Percentiles rank a stretch among this genome's conserved stretches.
Conservation (phyloP, 2,329 filamentous ascomycete species). For the Colletotrichum eremochloae region DNA sequence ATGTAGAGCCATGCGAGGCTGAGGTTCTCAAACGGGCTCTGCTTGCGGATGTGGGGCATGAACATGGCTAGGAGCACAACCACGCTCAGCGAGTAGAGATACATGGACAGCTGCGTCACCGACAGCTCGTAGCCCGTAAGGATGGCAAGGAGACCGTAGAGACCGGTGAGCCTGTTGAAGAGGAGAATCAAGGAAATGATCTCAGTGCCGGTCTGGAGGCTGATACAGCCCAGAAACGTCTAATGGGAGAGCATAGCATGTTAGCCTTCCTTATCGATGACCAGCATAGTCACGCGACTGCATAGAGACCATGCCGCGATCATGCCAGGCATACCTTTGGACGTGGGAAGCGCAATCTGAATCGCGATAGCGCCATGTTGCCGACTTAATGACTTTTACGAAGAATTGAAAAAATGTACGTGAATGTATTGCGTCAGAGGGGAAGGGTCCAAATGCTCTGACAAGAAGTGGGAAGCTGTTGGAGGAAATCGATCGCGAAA, state of each 20-base stretch:
- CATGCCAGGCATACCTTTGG: conserved; percentile 45
- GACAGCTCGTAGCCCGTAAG: conserved; percentile 89
- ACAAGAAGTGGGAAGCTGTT: conserved; percentile 15
- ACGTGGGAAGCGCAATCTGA: conserved; percentile 47
- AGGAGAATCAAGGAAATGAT: conserved; percentile 86
- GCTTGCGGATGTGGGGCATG: conserved; percentile 83
- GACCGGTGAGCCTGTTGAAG: conserved; percentile 91
- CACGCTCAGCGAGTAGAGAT: conserved; percentile 85
- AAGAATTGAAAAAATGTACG: background rate
- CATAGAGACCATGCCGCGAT: background rate
- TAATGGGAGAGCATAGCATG: conserved; percentile 53
- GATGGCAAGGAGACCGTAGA: conserved; percentile 91
- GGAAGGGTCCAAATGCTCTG: conserved; percentile 39
- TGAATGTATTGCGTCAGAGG: conserved; percentile 24
- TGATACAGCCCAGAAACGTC: conserved; percentile 89
- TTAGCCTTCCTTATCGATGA: conserved; percentile 5
- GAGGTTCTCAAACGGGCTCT: conserved; percentile 83
- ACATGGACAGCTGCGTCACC: conserved; percentile 87
- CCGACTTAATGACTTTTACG: background rate
- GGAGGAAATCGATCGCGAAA: background rate
- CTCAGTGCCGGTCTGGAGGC: conserved; percentile 87
- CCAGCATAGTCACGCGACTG: background rate
- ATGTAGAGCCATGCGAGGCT: conserved; percentile 88
- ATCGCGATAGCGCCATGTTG: conserved; percentile 30
- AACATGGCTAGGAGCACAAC: conserved; percentile 78